Evolutionary conservation across 78 protist genomes (phyloP), one percentile per base, ranked within the genome.

Genomic region (Protostelium mycophagum): DNA sequence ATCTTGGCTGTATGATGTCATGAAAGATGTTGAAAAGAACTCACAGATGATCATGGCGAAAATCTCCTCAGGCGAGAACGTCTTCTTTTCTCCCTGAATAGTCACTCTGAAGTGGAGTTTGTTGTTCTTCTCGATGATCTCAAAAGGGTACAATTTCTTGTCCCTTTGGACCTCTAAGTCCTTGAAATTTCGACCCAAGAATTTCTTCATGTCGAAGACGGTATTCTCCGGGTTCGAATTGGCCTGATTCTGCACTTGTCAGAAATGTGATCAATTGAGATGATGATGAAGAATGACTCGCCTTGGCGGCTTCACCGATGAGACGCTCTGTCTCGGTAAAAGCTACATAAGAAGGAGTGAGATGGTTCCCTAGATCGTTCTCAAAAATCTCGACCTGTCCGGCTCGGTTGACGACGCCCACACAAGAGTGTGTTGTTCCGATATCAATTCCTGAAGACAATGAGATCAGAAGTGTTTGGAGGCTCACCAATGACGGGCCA

Each of bases 401-500:
- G 90, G 95, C 89, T 87, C n/a, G n/a, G n/a, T 95, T 95, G 96
- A 94, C 96, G 38, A 98, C 95, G 9, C 99, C 99, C 16, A 99
- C 99, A 86, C 99, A 98, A 29, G 99, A 98, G 96, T 99, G 97
- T 85, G 99, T 99, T 1, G 99, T 99, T 0, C 99, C 99, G 9
- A 99, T 91, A 87, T 99, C 99, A 85, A 99, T 98, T 35, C 99
- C 99, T n/a, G n/a, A n/a, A n/a, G n/a, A n/a, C n/a, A n/a, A n/a
- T n/a, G n/a, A n/a, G n/a, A n/a, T n/a, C n/a, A n/a, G n/a, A n/a
- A n/a, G n/a, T n/a, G n/a, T n/a, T n/a, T n/a, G n/a, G n/a, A n/a
- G n/a, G n/a, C n/a, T n/a, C n/a, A n/a, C n/a, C n/a, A n/a, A n/a
- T n/a, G n/a, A n/a, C n/a, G n/a, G n/a, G n/a, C n/a, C n/a, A n/a